These are phyloP conservation scores for Beauveria sp. DNA, from an alignment of 2,329 filamentous ascomycete species.

Conservation along the genomic window DNA sequence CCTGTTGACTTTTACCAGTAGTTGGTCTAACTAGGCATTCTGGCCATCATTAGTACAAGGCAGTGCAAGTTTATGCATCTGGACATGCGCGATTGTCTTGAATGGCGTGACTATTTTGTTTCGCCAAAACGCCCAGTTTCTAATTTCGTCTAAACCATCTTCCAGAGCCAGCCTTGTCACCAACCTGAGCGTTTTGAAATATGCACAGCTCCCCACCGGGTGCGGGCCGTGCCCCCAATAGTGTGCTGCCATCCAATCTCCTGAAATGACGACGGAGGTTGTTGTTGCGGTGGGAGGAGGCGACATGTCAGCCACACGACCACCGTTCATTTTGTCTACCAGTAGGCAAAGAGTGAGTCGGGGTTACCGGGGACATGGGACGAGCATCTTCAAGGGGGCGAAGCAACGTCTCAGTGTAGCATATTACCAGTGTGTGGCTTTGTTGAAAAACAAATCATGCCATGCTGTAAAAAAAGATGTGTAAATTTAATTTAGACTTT, in stretches of 20 bases:
- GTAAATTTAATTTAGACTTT: no score
- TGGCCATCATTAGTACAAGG: no score
- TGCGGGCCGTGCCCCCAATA: not conserved
- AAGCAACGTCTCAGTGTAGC: no score
- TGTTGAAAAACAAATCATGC: no score
- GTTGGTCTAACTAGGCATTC: not conserved
- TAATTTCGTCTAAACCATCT: not conserved
- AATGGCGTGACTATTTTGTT: not conserved
- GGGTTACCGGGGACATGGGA: not conserved
- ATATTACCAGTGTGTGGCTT: no score
- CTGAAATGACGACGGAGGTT: not conserved
- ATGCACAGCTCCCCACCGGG: not conserved
- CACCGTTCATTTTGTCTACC: not conserved
- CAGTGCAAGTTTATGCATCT: no score
- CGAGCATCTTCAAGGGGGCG: no score
- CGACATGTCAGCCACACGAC: not conserved
- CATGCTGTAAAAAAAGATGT: no score
- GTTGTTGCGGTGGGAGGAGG: not conserved
- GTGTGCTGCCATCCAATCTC: conserved; percentile 1
- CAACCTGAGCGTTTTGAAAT: not conserved
- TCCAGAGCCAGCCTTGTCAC: not conserved
- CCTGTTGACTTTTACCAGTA: no score
- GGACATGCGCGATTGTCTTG: no score
- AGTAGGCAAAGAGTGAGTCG: not conserved
- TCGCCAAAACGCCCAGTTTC: not conserved